Evolutionary conservation across 306 rosid species (phyloP), one percentile per base, ranked within the genome.

Genomic region (Fragaria vesca): DNA sequence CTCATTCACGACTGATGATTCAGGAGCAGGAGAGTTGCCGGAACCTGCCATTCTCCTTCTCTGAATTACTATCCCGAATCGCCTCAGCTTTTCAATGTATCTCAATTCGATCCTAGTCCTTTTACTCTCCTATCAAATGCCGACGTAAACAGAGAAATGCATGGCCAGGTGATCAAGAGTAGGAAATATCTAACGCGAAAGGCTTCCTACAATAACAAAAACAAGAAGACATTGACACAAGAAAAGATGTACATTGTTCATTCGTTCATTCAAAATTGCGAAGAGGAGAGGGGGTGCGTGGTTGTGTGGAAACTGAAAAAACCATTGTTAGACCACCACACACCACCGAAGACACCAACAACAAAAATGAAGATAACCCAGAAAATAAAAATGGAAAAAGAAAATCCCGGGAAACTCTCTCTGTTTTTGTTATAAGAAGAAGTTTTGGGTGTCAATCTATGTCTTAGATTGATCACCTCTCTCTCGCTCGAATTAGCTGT

Each of bases 271-370:
- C 70, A 38, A 66, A 62, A 62, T 30, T 36, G 13, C 68, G 16
- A 21, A 72, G 47, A 51, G 47, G 42, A 38, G 42, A 21, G 7
- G 36, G 21, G 66, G 66, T 34, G 26, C 8, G 71, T 75, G 78
- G 78, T 46, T 45, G 32, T 46, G 78, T 46, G 78, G 48, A 67
- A 75, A 32, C 26, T 17, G 71, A 30, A 38, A 38, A 46, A 18
- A 28, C 2, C 78, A 75, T 75, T 62, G 21, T 38, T 60, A 43
- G 20, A 28, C 78, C 78, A 60, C 45, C 71, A 61, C 78, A 75
- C 78, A 75, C 78, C 78, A 32, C 71, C 78, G 6, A 32, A 24
- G 38, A 38, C 71, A 12, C 45, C 60, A 75, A 62, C 21, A 63
- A 46, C 34, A 46, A 75, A 62, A 75, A 17, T 32, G 12, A 63